Percentiles rank a stretch among this genome's conserved stretches.
Evolutionary conservation across 164 flowering plant species (phyloP).

Genomic region (Tinospora cordifolia): DNA sequence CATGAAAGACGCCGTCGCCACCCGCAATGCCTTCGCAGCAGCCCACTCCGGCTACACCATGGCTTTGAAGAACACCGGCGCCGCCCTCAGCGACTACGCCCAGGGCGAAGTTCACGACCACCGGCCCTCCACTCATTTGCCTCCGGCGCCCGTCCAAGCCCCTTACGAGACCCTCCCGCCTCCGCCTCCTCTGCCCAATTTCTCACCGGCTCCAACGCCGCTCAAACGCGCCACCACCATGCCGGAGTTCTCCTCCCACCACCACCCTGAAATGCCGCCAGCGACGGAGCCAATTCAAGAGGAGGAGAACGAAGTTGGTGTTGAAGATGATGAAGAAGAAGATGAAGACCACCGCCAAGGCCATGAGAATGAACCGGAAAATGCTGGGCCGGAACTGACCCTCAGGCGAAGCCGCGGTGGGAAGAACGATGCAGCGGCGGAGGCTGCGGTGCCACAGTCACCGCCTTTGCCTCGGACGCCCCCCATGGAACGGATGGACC

Average conservation of each 20-base stretch:
- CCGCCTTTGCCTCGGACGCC: slow-evolving; percentile 26
- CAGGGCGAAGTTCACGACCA: slow-evolving; percentile 48
- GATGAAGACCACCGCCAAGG: not conserved
- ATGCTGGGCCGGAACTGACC: slow-evolving; percentile 7
- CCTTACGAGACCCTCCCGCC: slow-evolving; percentile 30
- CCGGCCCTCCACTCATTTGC: slow-evolving; percentile 13
- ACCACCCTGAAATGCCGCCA: slow-evolving; percentile 7
- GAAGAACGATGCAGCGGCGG: slow-evolving; percentile 2
- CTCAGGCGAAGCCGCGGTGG: slow-evolving; percentile 4
- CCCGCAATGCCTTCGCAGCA: slow-evolving; percentile 69
- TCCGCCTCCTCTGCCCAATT: slow-evolving; percentile 55
- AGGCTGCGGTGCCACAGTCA: slow-evolving; percentile 27
- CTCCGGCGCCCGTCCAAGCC: slow-evolving; percentile 21
- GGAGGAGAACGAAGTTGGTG: slow-evolving; percentile 35
- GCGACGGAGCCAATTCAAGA: slow-evolving; percentile 24
- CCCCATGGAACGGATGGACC: slow-evolving; percentile 7
- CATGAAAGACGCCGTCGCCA: slow-evolving; percentile 65
- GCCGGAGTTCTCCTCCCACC: slow-evolving; percentile 42
- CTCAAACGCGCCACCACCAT: slow-evolving; percentile 55
- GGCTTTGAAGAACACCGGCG: slow-evolving; percentile 72
- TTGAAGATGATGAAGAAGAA: slow-evolving; percentile 22
- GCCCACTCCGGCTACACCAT: slow-evolving; percentile 65
- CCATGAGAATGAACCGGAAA: not conserved
- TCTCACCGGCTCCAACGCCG: slow-evolving; percentile 24
- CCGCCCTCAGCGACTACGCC: slow-evolving; percentile 72